Conservation (phyloP, 306 rosid genomes). For the Dryas alaskensis region DNA sequence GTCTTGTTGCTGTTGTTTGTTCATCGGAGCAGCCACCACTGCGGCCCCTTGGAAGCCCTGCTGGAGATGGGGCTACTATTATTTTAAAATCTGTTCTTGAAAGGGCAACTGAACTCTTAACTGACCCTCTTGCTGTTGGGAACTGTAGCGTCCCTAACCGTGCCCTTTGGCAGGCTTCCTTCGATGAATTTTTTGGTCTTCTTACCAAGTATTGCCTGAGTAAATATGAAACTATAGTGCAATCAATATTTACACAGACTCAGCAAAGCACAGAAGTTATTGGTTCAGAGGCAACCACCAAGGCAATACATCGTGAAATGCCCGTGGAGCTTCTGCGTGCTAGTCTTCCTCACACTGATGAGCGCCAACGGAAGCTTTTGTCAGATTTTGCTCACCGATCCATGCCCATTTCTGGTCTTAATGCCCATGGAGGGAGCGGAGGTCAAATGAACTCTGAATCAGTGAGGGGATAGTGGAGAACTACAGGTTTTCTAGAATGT, state of each 20-base stretch:
- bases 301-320: slow-evolving; percentile 82
- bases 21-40: slow-evolving; percentile 92
- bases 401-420: slow-evolving; percentile 57
- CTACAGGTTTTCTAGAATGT: neutral
- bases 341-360: slow-evolving; percentile 96
- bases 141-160: slow-evolving; percentile 64
- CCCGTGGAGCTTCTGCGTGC: slow-evolving; percentile 97
- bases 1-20: slow-evolving; percentile 90
- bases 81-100: slow-evolving; percentile 81
- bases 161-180: slow-evolving; percentile 96
- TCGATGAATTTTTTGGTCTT: slow-evolving; percentile 77
- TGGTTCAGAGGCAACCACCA: slow-evolving; percentile 60
- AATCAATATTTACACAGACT: slow-evolving; percentile 56
- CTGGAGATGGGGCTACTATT: slow-evolving; percentile 87
- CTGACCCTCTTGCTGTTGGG: slow-evolving; percentile 68
- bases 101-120: slow-evolving; percentile 79
- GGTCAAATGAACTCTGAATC: slow-evolving; percentile 76
- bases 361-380: slow-evolving; percentile 48
- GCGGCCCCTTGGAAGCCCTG: slow-evolving; percentile 85
- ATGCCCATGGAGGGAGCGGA: slow-evolving; percentile 39
- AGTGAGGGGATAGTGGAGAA: slow-evolving; percentile 42
- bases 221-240: slow-evolving; percentile 76
- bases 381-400: slow-evolving; percentile 91
- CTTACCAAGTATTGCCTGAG: slow-evolving; percentile 76
- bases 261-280: slow-evolving; percentile 49